phyloP scores from a whole-genome alignment of 2,329 filamentous ascomycete species.

The Xylariaceae sp. region DNA sequence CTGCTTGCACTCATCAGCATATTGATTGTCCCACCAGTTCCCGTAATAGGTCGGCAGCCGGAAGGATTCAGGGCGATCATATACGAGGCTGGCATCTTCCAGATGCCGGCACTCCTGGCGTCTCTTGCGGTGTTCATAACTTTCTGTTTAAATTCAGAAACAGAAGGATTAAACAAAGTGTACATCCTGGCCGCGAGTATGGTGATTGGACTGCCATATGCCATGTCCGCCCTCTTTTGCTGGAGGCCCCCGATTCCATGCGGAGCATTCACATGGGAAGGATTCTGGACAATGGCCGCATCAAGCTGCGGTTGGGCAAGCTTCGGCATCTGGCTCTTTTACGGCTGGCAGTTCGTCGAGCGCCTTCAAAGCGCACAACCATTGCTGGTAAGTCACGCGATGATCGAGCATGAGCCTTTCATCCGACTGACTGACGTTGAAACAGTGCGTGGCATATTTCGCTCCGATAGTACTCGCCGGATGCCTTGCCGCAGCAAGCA shows the following conservation, averaged over 20 bases:
- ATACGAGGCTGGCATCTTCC: conserved; percentile 37
- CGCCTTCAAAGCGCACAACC: conserved; percentile 29
- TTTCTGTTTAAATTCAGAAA: conserved; percentile 60
- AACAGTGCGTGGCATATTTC: conserved; percentile 30
- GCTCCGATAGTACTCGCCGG: conserved; percentile 24
- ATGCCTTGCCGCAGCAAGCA: conserved; percentile 27
- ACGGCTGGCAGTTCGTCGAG: conserved; percentile 39
- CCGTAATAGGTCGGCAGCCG: conserved; percentile 20
- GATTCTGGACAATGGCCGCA: conserved; percentile 42
- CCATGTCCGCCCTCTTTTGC: conserved; percentile 46
- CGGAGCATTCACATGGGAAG: conserved; percentile 39
- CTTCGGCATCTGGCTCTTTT: conserved; percentile 39
- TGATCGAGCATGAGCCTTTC: not conserved
- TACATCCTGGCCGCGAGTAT: conserved; percentile 55
- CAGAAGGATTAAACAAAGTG: conserved; percentile 52
- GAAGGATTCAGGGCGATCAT: conserved; percentile 16
- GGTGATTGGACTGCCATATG: conserved; percentile 50
- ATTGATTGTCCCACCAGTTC: conserved; percentile 34
- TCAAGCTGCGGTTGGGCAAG: conserved; percentile 39
- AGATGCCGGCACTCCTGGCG: conserved; percentile 43
- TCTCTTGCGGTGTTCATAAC: conserved; percentile 60
- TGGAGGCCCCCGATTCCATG: conserved; percentile 46
- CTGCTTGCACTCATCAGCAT: conserved; percentile 31
- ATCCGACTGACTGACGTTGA: conserved; percentile 13
- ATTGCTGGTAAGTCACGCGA: conserved; percentile 25